Conservation (phyloP, 768 basidiomycete species). For the Roridomyces roridus region DNA sequence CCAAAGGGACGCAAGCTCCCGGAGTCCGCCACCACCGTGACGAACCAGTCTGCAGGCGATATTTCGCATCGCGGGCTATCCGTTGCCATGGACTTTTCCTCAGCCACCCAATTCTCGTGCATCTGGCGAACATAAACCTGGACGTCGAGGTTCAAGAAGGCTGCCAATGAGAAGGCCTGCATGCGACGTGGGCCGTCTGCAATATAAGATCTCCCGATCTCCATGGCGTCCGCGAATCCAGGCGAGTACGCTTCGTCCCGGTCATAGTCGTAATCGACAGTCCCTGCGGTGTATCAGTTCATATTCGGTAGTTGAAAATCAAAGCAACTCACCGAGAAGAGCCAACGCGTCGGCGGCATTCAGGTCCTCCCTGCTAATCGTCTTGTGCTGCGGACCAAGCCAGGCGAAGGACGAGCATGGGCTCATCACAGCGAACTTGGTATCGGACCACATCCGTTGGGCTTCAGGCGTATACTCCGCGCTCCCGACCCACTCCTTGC, state of each 20-base stretch:
- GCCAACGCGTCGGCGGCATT: conserved; percentile 1
- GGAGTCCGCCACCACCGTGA: not conserved
- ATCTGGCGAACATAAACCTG: conserved; percentile 3
- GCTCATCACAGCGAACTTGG: conserved; percentile 1
- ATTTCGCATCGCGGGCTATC: not conserved
- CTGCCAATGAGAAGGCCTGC: not conserved
- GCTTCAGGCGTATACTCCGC: not conserved
- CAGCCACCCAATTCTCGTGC: not conserved
- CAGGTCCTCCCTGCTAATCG: not conserved
- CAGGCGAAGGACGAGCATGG: conserved; percentile 3
- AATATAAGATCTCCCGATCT: not conserved
- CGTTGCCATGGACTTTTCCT: not conserved
- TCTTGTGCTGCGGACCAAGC: conserved; percentile 4
- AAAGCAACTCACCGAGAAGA: not conserved
- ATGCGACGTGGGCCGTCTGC: not conserved
- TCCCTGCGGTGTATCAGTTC: no score
- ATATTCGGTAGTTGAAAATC: no score
- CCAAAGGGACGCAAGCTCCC: not conserved
- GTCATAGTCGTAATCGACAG: conserved; percentile 7
- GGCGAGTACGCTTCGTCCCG: not conserved
- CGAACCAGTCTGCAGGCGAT: not conserved
- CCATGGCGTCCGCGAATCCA: not conserved
- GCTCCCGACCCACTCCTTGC: conserved; percentile 3
- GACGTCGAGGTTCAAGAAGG: conserved; percentile 5
- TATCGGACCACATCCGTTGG: not conserved